A percentile compares a stretch with the other conserved stretches of the same genome.
phyloP scores from a whole-genome alignment of 1,284 basidiomycete species.

The Trametes sp. region DNA sequence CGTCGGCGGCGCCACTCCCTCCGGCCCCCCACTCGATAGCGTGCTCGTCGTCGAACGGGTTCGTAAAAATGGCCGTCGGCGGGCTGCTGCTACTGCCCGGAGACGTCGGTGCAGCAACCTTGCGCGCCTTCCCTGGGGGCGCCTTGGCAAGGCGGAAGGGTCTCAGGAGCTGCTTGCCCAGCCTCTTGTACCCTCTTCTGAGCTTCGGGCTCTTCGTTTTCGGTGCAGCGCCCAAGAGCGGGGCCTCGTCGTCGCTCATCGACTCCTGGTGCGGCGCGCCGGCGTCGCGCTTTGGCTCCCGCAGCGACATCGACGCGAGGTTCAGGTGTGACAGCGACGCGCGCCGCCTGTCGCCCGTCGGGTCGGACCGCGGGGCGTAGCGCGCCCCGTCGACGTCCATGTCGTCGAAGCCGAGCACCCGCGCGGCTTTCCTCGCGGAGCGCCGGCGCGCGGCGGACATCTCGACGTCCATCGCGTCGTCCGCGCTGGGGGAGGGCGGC shows the following conservation, averaged over 20 bases:
- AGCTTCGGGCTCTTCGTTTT: background rate
- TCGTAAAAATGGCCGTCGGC: background rate
- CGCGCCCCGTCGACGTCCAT: background rate
- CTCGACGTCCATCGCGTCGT: constrained; percentile 1
- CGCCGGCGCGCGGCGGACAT: constrained; percentile 1
- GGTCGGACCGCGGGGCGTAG: background rate
- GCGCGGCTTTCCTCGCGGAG: constrained; percentile 7
- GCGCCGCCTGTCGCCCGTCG: background rate
- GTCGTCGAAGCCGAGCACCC: constrained; percentile 7
- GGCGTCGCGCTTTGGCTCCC: background rate
- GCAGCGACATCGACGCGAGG: background rate
- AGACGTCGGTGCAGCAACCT: no score
- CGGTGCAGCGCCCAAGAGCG: background rate
- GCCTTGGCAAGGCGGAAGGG: background rate
- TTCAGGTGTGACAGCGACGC: constrained; percentile 6
- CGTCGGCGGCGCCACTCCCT: background rate
- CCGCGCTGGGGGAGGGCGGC: background rate
- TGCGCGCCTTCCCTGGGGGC: background rate
- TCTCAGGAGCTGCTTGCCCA: background rate
- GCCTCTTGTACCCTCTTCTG: constrained; percentile 1
- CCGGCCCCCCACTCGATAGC: constrained; percentile 7
- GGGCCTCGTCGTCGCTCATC: constrained; percentile 8
- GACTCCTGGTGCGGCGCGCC: background rate
- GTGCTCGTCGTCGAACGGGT: constrained; percentile 10
- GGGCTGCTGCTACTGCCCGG: background rate